phyloP scores from a whole-genome alignment of 305 asterid species.

The Striga hermonthica region DNA sequence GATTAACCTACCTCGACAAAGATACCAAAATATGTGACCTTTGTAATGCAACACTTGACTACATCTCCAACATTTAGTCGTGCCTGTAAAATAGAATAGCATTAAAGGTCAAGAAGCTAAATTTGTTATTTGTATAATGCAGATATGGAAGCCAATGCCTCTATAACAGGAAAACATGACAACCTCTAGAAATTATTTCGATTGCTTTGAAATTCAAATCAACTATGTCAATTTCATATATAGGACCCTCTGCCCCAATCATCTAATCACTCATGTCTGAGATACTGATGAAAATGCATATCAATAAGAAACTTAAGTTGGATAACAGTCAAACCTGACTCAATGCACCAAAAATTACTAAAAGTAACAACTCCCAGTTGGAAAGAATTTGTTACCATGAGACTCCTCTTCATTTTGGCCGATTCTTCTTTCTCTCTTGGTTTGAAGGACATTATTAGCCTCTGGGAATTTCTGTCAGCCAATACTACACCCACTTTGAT shows the following conservation, averaged over 20 bases:
- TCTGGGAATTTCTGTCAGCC: constrained; percentile 74
- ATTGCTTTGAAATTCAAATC: constrained; percentile 10
- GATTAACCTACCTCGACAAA: constrained; percentile 93
- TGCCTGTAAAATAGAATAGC: constrained; percentile 49
- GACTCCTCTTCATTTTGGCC: constrained; percentile 63
- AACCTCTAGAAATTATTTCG: neutral
- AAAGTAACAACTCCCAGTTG: constrained; percentile 16
- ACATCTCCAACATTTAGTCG: constrained; percentile 79
- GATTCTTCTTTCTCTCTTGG: constrained; percentile 78
- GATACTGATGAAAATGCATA: neutral
- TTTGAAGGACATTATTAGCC: constrained; percentile 68
- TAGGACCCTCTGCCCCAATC: neutral
- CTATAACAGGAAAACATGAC: neutral
- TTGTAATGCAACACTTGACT: constrained; percentile 78
- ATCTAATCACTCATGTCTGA: neutral
- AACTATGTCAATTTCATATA: constrained; percentile 3
- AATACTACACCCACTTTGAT: constrained; percentile 58
- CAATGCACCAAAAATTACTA: neutral
- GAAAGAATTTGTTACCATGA: constrained; percentile 58
- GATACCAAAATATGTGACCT: constrained; percentile 86
- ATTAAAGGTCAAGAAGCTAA: constrained; percentile 28
- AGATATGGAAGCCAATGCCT: neutral
- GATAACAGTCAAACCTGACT: constrained; percentile 17
- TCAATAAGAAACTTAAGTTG: neutral
- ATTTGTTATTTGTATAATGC: neutral